Conservation (phyloP, 805 yeast species). For the Suhomyces pyralidae region DNA sequence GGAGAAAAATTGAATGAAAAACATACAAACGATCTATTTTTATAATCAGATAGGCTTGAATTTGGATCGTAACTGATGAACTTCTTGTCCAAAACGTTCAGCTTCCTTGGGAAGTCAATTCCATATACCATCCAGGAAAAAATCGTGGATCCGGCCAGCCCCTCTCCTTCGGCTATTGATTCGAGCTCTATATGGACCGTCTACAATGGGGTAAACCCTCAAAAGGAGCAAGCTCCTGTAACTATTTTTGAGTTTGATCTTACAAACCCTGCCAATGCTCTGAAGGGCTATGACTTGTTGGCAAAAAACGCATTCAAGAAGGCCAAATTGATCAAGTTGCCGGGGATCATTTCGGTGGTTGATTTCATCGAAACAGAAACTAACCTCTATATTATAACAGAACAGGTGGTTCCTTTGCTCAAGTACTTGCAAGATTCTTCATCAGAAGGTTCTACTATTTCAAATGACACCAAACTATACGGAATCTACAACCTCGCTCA, state of each 20-base stretch:
- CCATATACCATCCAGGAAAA: slow-evolving; percentile 56
- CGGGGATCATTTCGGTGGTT: slow-evolving; percentile 61
- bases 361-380: slow-evolving; percentile 66
- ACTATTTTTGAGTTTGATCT: slow-evolving; percentile 66
- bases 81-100: slow-evolving; percentile 62
- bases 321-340: slow-evolving; percentile 59
- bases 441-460: slow-evolving; percentile 7
- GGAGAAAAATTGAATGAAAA: not conserved
- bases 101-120: slow-evolving; percentile 51
- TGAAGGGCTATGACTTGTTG: slow-evolving; percentile 21
- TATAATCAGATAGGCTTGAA: no score
- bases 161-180: slow-evolving; percentile 10
- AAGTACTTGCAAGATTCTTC: slow-evolving; percentile 23
- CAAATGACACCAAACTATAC: slow-evolving; percentile 41
- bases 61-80: slow-evolving; percentile 44
- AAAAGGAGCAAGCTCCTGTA: slow-evolving; percentile 50
- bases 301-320: slow-evolving; percentile 40
- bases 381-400: slow-evolving; percentile 60
- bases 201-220: slow-evolving; percentile 54
- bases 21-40: not conserved
- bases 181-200: slow-evolving; percentile 56
- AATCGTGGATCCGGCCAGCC: slow-evolving; percentile 26
- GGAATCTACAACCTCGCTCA: slow-evolving; percentile 57
- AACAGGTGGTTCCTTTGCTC: slow-evolving; percentile 55
- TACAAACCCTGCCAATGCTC: slow-evolving; percentile 31